Percentiles rank a stretch among this genome's conserved stretches.
phyloP scores from a whole-genome alignment of 1,284 basidiomycete genomes.

The Cryptococcus hybrid region DNA sequence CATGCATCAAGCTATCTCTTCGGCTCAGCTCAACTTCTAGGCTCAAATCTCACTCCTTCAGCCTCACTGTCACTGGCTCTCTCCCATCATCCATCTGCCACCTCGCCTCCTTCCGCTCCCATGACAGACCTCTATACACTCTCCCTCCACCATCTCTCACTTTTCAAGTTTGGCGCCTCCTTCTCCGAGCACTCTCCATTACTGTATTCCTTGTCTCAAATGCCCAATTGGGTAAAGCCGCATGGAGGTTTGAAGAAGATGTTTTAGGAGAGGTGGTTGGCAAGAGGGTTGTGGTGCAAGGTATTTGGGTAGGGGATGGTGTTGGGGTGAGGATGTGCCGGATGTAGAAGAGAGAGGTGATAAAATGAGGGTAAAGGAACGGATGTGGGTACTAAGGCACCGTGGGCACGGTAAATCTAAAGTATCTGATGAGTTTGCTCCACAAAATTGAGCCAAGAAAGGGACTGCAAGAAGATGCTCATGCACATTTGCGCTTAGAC shows the following conservation, averaged over 20 bases:
- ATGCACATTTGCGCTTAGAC: too few species aligned
- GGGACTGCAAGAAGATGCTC: too few species aligned
- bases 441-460: too few species aligned
- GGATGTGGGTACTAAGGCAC: too few species aligned
- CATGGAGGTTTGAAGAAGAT: slow-evolving; percentile 90
- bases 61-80: slow-evolving; percentile 25
- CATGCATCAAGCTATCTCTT: background rate
- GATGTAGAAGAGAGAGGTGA: background rate
- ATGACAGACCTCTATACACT: slow-evolving; percentile 72
- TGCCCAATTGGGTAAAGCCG: slow-evolving; percentile 85
- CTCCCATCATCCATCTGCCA: slow-evolving; percentile 2
- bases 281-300: slow-evolving; percentile 96
- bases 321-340: slow-evolving; percentile 35
- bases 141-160: slow-evolving; percentile 72
- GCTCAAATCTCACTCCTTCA: slow-evolving; percentile 24
- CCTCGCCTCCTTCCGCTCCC: slow-evolving; percentile 27
- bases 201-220: slow-evolving; percentile 78
- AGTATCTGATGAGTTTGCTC: too few species aligned
- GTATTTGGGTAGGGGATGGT: slow-evolving; percentile 78
- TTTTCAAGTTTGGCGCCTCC: slow-evolving; percentile 74
- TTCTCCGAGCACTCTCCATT: slow-evolving; percentile 93
- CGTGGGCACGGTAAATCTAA: too few species aligned
- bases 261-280: slow-evolving; percentile 96
- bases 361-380: background rate
- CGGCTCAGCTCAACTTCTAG: slow-evolving; percentile 6